A percentile compares a stretch with the other conserved stretches of the same genome.
These are phyloP conservation scores for Selaginella tamariscina DNA, from an alignment of 75 land plant species.

Conservation along the genomic window DNA sequence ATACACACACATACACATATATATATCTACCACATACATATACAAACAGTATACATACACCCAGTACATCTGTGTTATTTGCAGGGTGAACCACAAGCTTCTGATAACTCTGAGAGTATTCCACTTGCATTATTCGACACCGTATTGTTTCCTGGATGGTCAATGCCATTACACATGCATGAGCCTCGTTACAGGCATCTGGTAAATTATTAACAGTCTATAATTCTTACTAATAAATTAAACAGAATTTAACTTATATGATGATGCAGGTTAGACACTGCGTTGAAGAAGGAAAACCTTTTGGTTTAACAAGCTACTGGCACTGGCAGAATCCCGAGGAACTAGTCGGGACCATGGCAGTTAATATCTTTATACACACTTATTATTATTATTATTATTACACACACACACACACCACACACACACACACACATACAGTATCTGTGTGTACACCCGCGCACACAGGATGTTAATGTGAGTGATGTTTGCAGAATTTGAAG, in stretches of 20 bases:
- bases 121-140: slow-evolving; percentile 19
- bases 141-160: slow-evolving; percentile 20
- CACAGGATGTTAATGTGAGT: no score
- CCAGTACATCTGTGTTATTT: no score
- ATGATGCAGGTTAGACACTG: slow-evolving; percentile 8
- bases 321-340: slow-evolving; percentile 4
- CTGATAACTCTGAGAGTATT: not conserved
- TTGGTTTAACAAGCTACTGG: slow-evolving; percentile 8
- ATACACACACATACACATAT: no score
- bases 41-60: no score
- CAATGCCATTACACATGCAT: slow-evolving; percentile 18
- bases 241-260: no score
- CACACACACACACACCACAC: no score
- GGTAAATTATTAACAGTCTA: not conserved
- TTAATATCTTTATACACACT: not conserved
- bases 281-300: slow-evolving; percentile 15
- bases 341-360: slow-evolving; percentile 16
- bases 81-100: not conserved
- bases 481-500: slow-evolving; percentile 15
- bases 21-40: no score
- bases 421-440: no score
- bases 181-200: slow-evolving; percentile 17
- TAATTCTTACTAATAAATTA: no score
- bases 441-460: no score
- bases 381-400: not conserved